Conservation (phyloP, 2,329 filamentous ascomycete genomes). For the Penicillium rolfsii region DNA sequence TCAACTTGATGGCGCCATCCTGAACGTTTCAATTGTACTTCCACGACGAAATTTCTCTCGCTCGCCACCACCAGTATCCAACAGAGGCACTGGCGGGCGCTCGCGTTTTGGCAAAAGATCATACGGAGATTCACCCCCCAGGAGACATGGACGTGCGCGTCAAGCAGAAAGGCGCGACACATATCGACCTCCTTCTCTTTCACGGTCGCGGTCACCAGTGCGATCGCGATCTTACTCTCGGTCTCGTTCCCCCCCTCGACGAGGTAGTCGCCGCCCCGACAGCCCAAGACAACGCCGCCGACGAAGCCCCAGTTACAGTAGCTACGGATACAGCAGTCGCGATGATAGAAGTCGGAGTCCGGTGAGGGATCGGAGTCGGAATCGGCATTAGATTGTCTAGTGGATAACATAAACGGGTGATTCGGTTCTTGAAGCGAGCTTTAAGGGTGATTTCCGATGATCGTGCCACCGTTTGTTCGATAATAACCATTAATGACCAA, state of each 20-base stretch:
- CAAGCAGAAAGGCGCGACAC: slow-evolving; percentile 54
- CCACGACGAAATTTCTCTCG: slow-evolving; percentile 81
- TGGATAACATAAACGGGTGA: not conserved
- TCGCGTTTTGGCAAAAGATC: slow-evolving; percentile 37
- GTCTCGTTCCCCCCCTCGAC: slow-evolving; percentile 48
- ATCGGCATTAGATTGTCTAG: slow-evolving; percentile 20
- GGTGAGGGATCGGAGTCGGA: slow-evolving; percentile 51
- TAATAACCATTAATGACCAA: not conserved
- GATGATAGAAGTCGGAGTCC: slow-evolving; percentile 54
- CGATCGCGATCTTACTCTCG: slow-evolving; percentile 45
- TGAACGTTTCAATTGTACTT: slow-evolving; percentile 87
- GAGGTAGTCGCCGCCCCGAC: slow-evolving; percentile 38
- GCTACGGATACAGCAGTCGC: slow-evolving; percentile 63
- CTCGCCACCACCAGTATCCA: slow-evolving; percentile 72
- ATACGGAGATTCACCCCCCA: slow-evolving; percentile 37
- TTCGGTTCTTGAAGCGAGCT: not conserved
- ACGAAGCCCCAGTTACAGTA: slow-evolving; percentile 65
- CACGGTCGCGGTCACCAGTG: slow-evolving; percentile 50
- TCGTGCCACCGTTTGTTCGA: not conserved
- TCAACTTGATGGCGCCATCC: slow-evolving; percentile 80
- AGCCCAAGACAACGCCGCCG: slow-evolving; percentile 50
- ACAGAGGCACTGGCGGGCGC: slow-evolving; percentile 62
- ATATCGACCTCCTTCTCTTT: slow-evolving; percentile 65
- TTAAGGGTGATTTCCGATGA: no score
- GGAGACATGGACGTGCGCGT: slow-evolving; percentile 45